Evolutionary conservation across 2,329 filamentous ascomycete genomes (phyloP).

Genomic region (Fusarium vanettenii): DNA sequence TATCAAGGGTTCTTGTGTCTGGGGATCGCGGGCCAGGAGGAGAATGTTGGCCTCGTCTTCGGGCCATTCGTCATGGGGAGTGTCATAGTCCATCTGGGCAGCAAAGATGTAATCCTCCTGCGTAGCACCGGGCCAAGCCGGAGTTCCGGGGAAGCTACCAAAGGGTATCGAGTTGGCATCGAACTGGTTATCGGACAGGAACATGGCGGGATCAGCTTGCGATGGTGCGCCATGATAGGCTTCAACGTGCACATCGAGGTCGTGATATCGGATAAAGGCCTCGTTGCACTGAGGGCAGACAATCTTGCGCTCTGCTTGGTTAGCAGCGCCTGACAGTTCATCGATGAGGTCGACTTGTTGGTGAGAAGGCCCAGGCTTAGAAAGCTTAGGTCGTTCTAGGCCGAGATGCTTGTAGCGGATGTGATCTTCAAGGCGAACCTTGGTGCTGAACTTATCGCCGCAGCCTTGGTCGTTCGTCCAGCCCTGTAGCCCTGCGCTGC

Average conservation of each 20-base stretch:
- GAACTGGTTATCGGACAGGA: conserved; percentile 38
- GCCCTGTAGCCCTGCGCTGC: conserved; percentile 63
- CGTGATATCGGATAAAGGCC: conserved; percentile 62
- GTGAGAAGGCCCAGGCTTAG: conserved; percentile 28
- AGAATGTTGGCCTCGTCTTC: conserved; percentile 59
- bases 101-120: conserved; percentile 51
- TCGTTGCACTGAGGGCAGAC: conserved; percentile 59
- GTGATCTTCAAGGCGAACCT: conserved; percentile 84
- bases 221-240: conserved; percentile 39
- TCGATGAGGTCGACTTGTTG: conserved; percentile 51
- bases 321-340: conserved; percentile 55
- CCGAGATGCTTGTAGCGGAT: conserved; percentile 84
- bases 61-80: conserved; percentile 55
- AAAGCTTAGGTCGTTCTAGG: conserved; percentile 56
- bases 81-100: conserved; percentile 47
- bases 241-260: conserved; percentile 60
- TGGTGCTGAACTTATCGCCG: conserved; percentile 79
- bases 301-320: conserved; percentile 56
- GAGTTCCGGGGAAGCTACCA: conserved; percentile 25
- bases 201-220: conserved; percentile 34
- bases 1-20: conserved; percentile 41
- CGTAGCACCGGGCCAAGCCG: conserved; percentile 39
- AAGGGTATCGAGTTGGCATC: conserved; percentile 35
- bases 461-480: conserved; percentile 80
- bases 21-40: conserved; percentile 48